Evolutionary conservation across 2,329 filamentous ascomycete species (phyloP).

Genomic region (Daldinia sp.): DNA sequence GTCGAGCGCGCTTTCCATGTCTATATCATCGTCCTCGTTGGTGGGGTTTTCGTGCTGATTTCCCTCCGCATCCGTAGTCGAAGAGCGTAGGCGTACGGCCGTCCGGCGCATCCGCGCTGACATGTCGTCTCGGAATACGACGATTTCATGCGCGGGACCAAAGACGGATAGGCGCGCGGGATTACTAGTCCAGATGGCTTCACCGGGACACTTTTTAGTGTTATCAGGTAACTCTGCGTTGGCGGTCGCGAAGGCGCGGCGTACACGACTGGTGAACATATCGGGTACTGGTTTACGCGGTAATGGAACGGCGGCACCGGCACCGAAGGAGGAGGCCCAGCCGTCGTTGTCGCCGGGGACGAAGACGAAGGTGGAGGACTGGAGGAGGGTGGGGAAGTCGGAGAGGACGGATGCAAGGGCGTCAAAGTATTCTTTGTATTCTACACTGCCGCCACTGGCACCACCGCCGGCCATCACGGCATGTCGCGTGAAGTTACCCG

Average conservation of each 20-base stretch:
- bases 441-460: constrained; percentile 81
- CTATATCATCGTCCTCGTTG: constrained; percentile 42
- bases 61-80: constrained; percentile 38
- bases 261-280: constrained; percentile 87
- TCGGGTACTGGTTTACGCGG: constrained; percentile 80
- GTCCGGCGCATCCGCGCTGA: constrained; percentile 79
- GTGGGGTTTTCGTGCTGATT: constrained; percentile 44
- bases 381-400: constrained; percentile 83
- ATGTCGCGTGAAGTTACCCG: constrained; percentile 81
- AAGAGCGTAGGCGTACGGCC: constrained; percentile 72
- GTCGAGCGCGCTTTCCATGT: constrained; percentile 46
- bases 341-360: constrained; percentile 96
- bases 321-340: constrained; percentile 89
- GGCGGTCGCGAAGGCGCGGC: constrained; percentile 79
- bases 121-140: constrained; percentile 87
- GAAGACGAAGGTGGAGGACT: constrained; percentile 85
- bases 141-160: constrained; percentile 85
- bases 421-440: constrained; percentile 97
- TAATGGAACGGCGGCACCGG: constrained; percentile 74
- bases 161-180: constrained; percentile 85
- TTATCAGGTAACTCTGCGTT: constrained; percentile 67
- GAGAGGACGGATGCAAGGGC: constrained; percentile 81
- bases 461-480: constrained; percentile 73
- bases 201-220: constrained; percentile 61
- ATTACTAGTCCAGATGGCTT: constrained; percentile 89